Evolutionary conservation across 345 rosid species (phyloP).

Genomic region (Corymbia maculata): DNA sequence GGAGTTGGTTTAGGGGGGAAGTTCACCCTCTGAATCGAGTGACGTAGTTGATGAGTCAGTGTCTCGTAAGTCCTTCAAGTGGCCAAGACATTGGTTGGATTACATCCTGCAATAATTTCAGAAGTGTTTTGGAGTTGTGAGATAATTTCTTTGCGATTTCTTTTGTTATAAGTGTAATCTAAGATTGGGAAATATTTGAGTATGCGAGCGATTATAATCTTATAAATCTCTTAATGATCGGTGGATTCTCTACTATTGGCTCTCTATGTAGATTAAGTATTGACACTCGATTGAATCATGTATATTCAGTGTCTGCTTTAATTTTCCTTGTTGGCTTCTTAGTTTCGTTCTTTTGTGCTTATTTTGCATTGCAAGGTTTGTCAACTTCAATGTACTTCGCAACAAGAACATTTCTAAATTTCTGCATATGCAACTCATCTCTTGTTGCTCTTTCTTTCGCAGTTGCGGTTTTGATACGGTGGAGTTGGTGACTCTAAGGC

Average conservation of each 20-base stretch:
- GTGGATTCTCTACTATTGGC: neutral
- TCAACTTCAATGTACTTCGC: too few relatives aligned
- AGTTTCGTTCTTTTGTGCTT: too few relatives aligned
- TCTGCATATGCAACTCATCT: too few relatives aligned
- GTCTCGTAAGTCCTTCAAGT: neutral
- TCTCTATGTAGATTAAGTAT: neutral
- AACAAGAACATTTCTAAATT: too few relatives aligned
- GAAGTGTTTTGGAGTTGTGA: neutral
- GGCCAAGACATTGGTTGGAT: neutral
- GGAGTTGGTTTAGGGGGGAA: neutral
- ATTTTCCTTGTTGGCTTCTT: neutral
- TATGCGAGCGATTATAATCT: rapidly evolving
- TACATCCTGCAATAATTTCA: neutral
- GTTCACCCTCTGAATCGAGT: neutral
- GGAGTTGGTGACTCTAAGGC: neutral
- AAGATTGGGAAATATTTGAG: too few relatives aligned
- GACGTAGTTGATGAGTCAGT: neutral
- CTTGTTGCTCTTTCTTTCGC: neutral
- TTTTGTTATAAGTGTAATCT: too few relatives aligned
- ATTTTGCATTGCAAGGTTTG: too few relatives aligned
- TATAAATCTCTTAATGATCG: too few relatives aligned
- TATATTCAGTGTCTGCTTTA: neutral
- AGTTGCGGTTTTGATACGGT: neutral
- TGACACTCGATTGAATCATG: too few relatives aligned
- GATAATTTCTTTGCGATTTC: too few relatives aligned